Conservation (phyloP, 306 rosid species). For the Alnus glutinosa region DNA sequence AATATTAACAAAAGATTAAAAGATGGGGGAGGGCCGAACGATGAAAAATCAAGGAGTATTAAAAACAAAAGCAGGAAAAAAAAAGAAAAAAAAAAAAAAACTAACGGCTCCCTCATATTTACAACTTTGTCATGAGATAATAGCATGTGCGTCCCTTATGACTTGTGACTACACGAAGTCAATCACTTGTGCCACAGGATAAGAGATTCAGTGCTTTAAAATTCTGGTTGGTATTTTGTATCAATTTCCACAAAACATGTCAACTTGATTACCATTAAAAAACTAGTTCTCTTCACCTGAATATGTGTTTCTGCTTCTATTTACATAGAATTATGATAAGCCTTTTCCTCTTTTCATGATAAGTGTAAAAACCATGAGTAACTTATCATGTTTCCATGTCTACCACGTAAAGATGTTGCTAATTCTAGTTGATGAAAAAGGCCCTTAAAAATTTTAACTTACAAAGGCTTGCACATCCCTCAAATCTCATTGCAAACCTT, state of each 20-base stretch:
- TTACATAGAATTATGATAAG: background rate
- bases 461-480: background rate
- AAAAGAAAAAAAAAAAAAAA: background rate
- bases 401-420: too few relatives aligned
- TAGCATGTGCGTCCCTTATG: background rate
- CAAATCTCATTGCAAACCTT: background rate
- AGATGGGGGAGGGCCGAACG: background rate
- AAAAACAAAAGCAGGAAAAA: background rate
- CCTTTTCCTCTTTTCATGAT: background rate
- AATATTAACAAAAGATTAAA: slow-evolving; percentile 43
- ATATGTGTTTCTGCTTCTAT: background rate
- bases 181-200: background rate
- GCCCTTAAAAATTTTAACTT: background rate
- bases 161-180: background rate
- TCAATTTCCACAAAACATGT: background rate
- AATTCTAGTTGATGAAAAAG: background rate
- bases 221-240: background rate
- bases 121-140: background rate
- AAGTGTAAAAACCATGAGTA: background rate
- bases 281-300: background rate
- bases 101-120: background rate
- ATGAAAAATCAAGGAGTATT: background rate
- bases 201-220: background rate
- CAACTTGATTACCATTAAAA: background rate
- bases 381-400: background rate